Evolutionary conservation across 306 rosid genomes (phyloP).

Genomic region (Casuarina cunninghamiana): DNA sequence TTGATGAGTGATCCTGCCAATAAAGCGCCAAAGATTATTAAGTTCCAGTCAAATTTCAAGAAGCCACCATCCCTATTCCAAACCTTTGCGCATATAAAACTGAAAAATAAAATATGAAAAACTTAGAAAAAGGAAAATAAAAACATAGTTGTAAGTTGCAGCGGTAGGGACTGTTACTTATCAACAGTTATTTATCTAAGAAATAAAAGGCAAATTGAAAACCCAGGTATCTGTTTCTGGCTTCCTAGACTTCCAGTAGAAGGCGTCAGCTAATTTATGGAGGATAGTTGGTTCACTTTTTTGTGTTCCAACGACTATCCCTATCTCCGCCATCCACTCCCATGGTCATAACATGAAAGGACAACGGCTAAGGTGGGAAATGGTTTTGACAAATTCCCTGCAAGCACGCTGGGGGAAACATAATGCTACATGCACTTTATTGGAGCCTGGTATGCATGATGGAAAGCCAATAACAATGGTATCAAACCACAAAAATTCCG

Average conservation of each 20-base stretch:
- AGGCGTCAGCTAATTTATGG: background rate
- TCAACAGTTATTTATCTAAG: conserved; percentile 4
- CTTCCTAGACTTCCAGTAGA: background rate
- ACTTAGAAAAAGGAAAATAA: background rate
- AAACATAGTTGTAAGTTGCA: background rate
- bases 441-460: background rate
- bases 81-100: background rate
- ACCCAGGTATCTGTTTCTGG: background rate
- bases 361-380: background rate
- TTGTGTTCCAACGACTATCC: background rate
- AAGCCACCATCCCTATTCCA: conserved; percentile 7
- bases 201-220: conserved; percentile 15
- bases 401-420: background rate
- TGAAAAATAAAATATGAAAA: background rate
- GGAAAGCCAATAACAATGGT: background rate
- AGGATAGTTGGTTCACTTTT: background rate
- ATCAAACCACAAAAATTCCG: background rate
- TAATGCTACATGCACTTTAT: background rate
- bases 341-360: background rate
- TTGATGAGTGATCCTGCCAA: conserved; percentile 91
- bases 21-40: conserved; percentile 16
- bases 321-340: background rate
- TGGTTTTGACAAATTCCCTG: background rate
- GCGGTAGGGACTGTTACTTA: background rate
- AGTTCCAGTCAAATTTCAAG: conserved; percentile 22